A percentile compares a stretch with the other conserved stretches of the same genome.
phyloP scores from a whole-genome alignment of 2,329 filamentous ascomycete genomes.

The Pestalotiopsis sp. region DNA sequence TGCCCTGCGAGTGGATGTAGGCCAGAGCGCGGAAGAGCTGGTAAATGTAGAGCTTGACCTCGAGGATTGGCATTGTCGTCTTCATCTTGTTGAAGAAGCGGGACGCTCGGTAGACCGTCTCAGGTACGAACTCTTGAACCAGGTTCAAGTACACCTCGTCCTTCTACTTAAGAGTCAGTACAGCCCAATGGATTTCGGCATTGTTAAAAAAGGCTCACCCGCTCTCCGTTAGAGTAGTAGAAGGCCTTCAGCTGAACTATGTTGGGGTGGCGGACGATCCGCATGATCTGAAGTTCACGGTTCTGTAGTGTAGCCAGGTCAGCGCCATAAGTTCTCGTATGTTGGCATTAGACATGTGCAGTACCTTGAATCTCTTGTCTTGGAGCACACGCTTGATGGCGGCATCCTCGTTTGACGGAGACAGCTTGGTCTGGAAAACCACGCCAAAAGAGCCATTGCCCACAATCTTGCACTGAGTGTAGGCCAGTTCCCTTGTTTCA shows the following conservation, averaged over 20 bases:
- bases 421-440: conserved; percentile 98
- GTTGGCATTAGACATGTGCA: conserved; percentile 19
- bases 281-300: conserved; percentile 98
- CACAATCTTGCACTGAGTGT: conserved; percentile 99
- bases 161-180: conserved; percentile 59
- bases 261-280: conserved; percentile 97
- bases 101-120: conserved; percentile 97
- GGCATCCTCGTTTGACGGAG: conserved; percentile 96
- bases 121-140: conserved; percentile 96
- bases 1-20: conserved; percentile 99
- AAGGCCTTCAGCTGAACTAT: conserved; percentile 99
- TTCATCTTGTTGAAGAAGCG: conserved; percentile 99
- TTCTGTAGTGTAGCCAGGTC: conserved; percentile 62
- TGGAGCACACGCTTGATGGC: conserved; percentile 99
- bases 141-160: conserved; percentile 99
- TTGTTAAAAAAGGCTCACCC: conserved; percentile 62
- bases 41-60: conserved; percentile 99
- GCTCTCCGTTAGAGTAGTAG: conserved; percentile 98
- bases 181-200: background rate
- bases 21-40: conserved; percentile 97
- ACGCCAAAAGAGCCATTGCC: conserved; percentile 99
- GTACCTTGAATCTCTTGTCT: conserved; percentile 99
- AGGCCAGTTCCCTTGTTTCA: conserved; percentile 94
- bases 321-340: background rate
- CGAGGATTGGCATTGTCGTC: conserved; percentile 97